A percentile compares a stretch with the other conserved stretches of the same genome.
phyloP scores from a whole-genome alignment of 495 filamentous ascomycete genomes.

The Daldinia loculata region DNA sequence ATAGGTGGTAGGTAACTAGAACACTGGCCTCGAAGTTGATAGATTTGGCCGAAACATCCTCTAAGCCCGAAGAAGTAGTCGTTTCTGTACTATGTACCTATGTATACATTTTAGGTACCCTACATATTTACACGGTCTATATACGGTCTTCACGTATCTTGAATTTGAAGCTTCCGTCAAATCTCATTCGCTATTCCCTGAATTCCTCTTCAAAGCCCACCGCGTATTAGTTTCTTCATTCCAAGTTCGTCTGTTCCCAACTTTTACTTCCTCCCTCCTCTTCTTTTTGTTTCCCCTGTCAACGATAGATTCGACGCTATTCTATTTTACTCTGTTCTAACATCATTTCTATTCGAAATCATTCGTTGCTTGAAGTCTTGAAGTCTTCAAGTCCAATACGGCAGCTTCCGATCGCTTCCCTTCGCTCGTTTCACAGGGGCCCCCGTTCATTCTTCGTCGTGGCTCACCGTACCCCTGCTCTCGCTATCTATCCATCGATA shows the following conservation, averaged over 20 bases:
- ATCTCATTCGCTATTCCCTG: conserved; percentile 16
- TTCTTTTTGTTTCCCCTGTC: conserved; percentile 1
- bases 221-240: conserved; percentile 32
- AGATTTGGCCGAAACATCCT: conserved; percentile 14
- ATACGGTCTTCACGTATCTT: conserved; percentile 12
- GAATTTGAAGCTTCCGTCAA: conserved; percentile 16
- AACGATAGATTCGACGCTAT: background rate
- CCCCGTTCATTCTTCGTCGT: conserved; percentile 26
- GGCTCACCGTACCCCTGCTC: conserved; percentile 25
- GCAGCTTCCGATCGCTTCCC: conserved; percentile 36
- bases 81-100: background rate
- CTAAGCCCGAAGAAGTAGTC: conserved; percentile 25
- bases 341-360: conserved; percentile 1
- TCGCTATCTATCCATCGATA: background rate
- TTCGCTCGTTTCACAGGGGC: conserved; percentile 37
- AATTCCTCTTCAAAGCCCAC: conserved; percentile 13
- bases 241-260: conserved; percentile 24
- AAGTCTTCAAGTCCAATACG: conserved; percentile 9
- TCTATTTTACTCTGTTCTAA: conserved; percentile 1
- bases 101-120: background rate
- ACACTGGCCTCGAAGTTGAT: conserved; percentile 10
- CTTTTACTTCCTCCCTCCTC: conserved; percentile 21
- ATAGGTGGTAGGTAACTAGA: conserved; percentile 1
- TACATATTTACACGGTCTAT: background rate
- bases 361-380: conserved; percentile 8